Percentiles rank a stretch among this genome's conserved stretches.
Evolutionary conservation across 75 land plant species (phyloP).

Genomic region (Pinus tabuliformis): DNA sequence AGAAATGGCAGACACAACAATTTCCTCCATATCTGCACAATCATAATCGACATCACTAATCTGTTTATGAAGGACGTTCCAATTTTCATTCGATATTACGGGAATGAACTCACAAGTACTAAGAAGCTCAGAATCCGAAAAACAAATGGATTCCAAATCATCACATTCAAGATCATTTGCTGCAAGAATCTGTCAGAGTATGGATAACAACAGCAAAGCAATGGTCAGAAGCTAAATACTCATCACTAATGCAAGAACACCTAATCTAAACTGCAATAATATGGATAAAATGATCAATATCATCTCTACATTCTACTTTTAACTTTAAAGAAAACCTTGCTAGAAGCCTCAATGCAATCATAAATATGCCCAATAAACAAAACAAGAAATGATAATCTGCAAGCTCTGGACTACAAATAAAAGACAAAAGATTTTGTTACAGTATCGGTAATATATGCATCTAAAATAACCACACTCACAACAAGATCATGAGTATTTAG

Average conservation of each 20-base stretch:
- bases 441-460: background rate
- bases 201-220: background rate
- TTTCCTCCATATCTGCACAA: conserved; percentile 19
- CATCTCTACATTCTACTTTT: no score
- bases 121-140: conserved; percentile 16
- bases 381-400: background rate
- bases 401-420: background rate
- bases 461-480: background rate
- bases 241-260: background rate
- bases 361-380: background rate
- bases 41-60: no score
- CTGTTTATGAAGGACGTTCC: no score
- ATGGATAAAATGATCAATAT: no score
- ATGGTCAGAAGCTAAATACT: background rate
- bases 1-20: conserved; percentile 29
- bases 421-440: background rate
- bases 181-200: conserved; percentile 18
- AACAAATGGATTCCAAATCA: conserved; percentile 25
- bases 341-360: background rate
- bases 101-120: conserved; percentile 22
- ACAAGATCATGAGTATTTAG: conserved; percentile 1
- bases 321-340: no score
- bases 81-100: no score
- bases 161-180: conserved; percentile 40
- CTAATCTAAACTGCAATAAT: no score